A percentile compares a stretch with the other conserved stretches of the same genome.
Evolutionary conservation across 1,284 basidiomycete genomes (phyloP).

Genomic region (Mycosarcoma maydis): DNA sequence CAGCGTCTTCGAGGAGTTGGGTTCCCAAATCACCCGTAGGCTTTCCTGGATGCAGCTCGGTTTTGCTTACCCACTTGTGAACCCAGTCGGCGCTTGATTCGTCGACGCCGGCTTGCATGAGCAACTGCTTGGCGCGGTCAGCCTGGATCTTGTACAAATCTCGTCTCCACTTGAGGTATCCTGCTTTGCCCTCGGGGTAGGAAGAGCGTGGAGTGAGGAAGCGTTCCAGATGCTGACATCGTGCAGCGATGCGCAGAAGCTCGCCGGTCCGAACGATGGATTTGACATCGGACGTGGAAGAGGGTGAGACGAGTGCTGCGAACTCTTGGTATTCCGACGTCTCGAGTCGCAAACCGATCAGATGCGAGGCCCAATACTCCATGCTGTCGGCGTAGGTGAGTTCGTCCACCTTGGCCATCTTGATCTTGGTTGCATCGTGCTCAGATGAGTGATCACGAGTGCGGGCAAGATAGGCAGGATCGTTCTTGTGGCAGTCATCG

Average conservation of each 20-base stretch:
- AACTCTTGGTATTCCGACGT: conserved; percentile 33
- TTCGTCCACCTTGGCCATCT: conserved; percentile 50
- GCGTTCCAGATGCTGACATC: conserved; percentile 64
- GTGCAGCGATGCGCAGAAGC: conserved; percentile 56
- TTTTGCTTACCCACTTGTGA: conserved; percentile 60
- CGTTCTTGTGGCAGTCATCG: conserved; percentile 46
- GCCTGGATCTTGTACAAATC: conserved; percentile 61
- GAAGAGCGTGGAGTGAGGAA: conserved; percentile 55
- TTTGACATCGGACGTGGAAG: conserved; percentile 20
- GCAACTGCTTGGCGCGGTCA: conserved; percentile 46
- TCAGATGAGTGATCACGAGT: too few species aligned
- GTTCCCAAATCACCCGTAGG: conserved; percentile 49
- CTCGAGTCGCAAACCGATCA: conserved; percentile 26
- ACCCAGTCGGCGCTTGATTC: conserved; percentile 46
- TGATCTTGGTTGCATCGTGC: conserved; percentile 2
- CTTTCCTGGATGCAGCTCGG: conserved; percentile 55
- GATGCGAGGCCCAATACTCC: conserved; percentile 40
- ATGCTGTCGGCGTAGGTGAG: conserved; percentile 60
- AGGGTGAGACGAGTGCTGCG: conserved; percentile 19
- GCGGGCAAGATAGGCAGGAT: conserved; percentile 43
- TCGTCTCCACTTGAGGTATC: conserved; percentile 62
- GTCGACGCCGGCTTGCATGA: conserved; percentile 44
- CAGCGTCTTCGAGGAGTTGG: conserved; percentile 62
- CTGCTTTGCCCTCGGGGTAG: conserved; percentile 63
- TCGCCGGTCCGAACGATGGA: conserved; percentile 21